These are phyloP conservation scores for Pseudogymnoascus sp. DNA, from an alignment of 2,329 filamentous ascomycete species.

Conservation along the genomic window DNA sequence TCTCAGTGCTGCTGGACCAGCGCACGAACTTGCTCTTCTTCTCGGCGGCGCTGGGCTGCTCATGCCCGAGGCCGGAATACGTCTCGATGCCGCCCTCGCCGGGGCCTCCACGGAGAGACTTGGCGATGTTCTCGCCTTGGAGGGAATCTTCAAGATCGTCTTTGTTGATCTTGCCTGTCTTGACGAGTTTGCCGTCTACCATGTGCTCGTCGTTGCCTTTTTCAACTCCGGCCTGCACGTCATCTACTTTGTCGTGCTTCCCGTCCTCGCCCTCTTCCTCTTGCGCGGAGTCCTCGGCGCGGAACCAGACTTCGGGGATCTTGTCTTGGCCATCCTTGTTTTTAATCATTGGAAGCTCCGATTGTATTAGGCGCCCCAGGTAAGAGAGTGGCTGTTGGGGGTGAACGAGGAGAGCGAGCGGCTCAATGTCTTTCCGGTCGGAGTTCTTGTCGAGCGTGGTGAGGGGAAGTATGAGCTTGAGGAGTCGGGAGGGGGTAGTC, in stretches of 20 bases:
- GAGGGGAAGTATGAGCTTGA: slow-evolving; percentile 73
- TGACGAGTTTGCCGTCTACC: slow-evolving; percentile 37
- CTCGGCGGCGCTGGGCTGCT: slow-evolving; percentile 38
- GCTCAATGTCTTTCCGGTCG: slow-evolving; percentile 65
- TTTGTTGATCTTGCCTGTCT: slow-evolving; percentile 30
- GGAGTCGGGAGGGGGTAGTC: slow-evolving; percentile 68
- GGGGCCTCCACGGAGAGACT: slow-evolving; percentile 36
- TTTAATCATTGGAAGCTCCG: slow-evolving; percentile 62
- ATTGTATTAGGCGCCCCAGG: slow-evolving; percentile 79
- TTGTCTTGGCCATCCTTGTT: slow-evolving; percentile 56
- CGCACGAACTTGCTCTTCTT: slow-evolving; percentile 61
- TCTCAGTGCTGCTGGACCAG: slow-evolving; percentile 82
- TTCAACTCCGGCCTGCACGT: slow-evolving; percentile 28
- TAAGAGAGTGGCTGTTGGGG: slow-evolving; percentile 88
- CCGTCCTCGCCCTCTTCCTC: slow-evolving; percentile 26
- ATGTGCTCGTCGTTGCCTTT: slow-evolving; percentile 39
- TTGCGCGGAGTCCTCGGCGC: slow-evolving; percentile 65
- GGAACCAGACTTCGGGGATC: slow-evolving; percentile 66
- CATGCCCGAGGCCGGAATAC: slow-evolving; percentile 61
- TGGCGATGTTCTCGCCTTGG: slow-evolving; percentile 38
- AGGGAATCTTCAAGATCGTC: slow-evolving; percentile 19
- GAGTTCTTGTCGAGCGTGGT: slow-evolving; percentile 50
- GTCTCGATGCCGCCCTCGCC: slow-evolving; percentile 55
- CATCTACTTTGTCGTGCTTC: slow-evolving; percentile 38
- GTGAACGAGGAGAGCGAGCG: slow-evolving; percentile 75